Conservation (phyloP, 108 stramenopile genomes). For the Pseudonitzschia delicatissima region DNA sequence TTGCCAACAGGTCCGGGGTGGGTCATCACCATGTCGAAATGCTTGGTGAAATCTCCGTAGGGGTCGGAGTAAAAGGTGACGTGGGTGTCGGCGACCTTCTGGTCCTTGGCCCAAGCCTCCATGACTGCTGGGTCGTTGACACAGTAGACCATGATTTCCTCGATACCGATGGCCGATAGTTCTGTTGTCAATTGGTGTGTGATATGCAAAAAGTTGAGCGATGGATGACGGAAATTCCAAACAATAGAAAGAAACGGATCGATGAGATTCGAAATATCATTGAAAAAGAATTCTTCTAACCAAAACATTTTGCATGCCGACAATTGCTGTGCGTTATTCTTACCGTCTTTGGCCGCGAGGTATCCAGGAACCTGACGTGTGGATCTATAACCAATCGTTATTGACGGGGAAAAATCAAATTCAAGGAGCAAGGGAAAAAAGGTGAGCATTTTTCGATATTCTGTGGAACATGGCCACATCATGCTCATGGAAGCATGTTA, state of each 20-base stretch:
- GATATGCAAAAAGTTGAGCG: conserved; percentile 35
- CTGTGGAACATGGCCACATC: too few species aligned
- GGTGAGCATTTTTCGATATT: too few species aligned
- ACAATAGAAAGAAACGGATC: too few species aligned
- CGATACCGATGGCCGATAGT: conserved; percentile 40
- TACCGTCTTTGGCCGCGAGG: conserved; percentile 60
- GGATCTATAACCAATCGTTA: conserved; percentile 59
- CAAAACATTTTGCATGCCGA: neutral
- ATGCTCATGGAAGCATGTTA: too few species aligned
- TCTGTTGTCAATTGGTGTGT: neutral
- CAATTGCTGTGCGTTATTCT: too few species aligned
- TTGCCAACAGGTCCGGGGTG: conserved; percentile 44
- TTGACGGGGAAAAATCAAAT: conserved; percentile 52
- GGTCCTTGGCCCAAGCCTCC: conserved; percentile 66
- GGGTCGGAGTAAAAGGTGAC: conserved; percentile 64
- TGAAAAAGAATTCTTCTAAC: neutral
- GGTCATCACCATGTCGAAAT: conserved; percentile 62
- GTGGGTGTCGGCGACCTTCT: conserved; percentile 38
- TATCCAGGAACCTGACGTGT: conserved; percentile 66
- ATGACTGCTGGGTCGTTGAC: conserved; percentile 71
- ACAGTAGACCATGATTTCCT: conserved; percentile 66
- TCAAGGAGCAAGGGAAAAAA: neutral
- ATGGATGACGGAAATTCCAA: conserved; percentile 41
- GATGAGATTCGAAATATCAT: neutral
- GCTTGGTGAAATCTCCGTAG: conserved; percentile 50